Base-by-base conservation (phyloP, 2,329 filamentous ascomycete genomes). In the Cordyceps sp. region DNA sequence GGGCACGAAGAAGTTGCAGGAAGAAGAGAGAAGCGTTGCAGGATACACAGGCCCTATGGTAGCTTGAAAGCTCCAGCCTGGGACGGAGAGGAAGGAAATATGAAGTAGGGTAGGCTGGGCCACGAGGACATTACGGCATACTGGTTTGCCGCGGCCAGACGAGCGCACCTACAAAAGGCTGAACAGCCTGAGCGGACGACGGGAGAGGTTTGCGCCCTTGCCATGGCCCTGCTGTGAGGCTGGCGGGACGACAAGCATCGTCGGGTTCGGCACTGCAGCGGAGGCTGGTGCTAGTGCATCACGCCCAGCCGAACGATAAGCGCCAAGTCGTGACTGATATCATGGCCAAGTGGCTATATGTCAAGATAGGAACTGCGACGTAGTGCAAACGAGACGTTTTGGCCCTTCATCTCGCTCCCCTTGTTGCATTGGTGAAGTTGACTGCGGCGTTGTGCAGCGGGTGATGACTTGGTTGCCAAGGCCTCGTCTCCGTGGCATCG, bases 61-160 rank as follows among this genome's bases (percentile, higher is more conserved):
- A 64, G 67, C 68, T 72, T 72, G 57, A 72, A 70, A 71, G 67
- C 66, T 69, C 67, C 67, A 70, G 65, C 64, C 66, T 64, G 24
- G 24, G 16, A 30, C 8, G 17, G 10, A 19, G 17, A 26, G 22
- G 18, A 21, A 15, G 50, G 43, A 39, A 48, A 48, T 45, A 46
- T 34, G 35, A 36, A 32, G 31, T 36, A 33, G 39, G 33, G 14
- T 32, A 31, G 23, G 21, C 12, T 23, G 7, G 21, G 12, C 7
- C 21, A 23, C 7, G 21, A 23, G 7, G 21, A 23, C n/a, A n/a
- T n/a, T n/a, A 23, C 7, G 21, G 12, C 12, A 23, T 23, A 23
- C 12, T 23, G 21, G 21, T 12, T 12, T 23, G 21, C 12, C 12
- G 7, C 21, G 12, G 21, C 21, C 7, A 23, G 21, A 23, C n/a